A percentile compares a stretch with the other conserved stretches of the same genome.
phyloP scores from a whole-genome alignment of 129 eudicot genomes.

The Artemisia tridentata region DNA sequence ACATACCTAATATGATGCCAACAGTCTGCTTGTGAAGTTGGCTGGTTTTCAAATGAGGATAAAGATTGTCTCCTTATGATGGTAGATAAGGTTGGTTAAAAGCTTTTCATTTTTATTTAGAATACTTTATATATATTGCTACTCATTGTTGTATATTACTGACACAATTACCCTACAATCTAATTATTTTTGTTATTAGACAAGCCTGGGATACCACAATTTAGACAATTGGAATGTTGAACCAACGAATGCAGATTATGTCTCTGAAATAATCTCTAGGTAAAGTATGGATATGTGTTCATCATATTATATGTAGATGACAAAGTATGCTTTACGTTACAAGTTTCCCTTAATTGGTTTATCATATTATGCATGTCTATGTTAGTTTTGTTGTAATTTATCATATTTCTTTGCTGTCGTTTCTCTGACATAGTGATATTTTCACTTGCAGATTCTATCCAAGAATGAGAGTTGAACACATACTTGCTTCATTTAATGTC shows the following conservation, averaged over 20 bases:
- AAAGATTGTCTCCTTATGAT: constrained; percentile 31
- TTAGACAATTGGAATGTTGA: constrained; percentile 27
- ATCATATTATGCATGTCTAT: background rate
- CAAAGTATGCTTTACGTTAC: no score
- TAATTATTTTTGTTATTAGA: constrained; percentile 22
- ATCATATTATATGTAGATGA: background rate
- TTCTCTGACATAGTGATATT: background rate
- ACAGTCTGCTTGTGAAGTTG: constrained; percentile 41
- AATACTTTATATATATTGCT: background rate
- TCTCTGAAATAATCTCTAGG: constrained; percentile 37
- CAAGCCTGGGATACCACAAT: constrained; percentile 19
- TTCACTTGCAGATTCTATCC: constrained; percentile 45
- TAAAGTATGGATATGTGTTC: constrained; percentile 5
- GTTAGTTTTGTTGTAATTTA: background rate
- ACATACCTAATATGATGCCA: background rate
- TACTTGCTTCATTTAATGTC: constrained; percentile 33
- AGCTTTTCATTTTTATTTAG: background rate
- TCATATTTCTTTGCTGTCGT: background rate
- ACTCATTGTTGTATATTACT: background rate
- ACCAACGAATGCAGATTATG: constrained; percentile 27
- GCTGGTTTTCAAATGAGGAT: constrained; percentile 33
- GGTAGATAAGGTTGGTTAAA: constrained; percentile 34
- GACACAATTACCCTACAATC: constrained; percentile 6
- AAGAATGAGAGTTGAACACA: constrained; percentile 31
- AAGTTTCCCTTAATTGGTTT: no score